Percentiles rank a stretch among this genome's conserved stretches.
Conservation (phyloP, 352 stramenopile species). For the Pythium grandisporangium region DNA sequence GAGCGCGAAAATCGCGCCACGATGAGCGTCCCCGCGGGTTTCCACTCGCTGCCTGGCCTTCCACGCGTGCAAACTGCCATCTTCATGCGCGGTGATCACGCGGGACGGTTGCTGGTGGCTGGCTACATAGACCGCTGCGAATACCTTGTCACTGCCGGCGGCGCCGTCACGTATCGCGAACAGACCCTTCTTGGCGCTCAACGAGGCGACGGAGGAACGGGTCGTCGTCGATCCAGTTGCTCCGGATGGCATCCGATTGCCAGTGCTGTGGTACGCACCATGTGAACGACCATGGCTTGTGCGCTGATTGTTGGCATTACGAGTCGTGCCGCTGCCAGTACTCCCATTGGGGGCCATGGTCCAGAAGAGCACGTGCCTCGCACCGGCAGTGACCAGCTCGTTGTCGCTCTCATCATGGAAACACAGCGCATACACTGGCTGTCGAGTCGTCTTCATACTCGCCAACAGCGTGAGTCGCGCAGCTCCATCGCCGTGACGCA, state of each 20-base stretch:
- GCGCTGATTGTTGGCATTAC: too few species aligned
- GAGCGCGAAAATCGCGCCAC: conserved; percentile 32
- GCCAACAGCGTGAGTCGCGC: conserved; percentile 37
- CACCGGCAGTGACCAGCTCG: conserved; percentile 42
- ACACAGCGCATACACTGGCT: conserved; percentile 43
- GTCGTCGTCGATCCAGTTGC: too few species aligned
- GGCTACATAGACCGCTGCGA: conserved; percentile 12
- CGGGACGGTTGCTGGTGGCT: conserved; percentile 14
- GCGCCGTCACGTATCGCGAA: conserved; percentile 41
- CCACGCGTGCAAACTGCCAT: conserved; percentile 71
- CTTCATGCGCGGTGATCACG: conserved; percentile 50
- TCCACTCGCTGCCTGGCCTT: conserved; percentile 55
- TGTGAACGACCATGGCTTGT: background rate
- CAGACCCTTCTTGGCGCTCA: conserved; percentile 53
- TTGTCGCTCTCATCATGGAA: conserved; percentile 57
- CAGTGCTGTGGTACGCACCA: too few species aligned
- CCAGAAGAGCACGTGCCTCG: conserved; percentile 70
- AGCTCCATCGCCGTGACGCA: conserved; percentile 23
- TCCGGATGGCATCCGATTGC: too few species aligned
- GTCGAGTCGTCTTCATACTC: conserved; percentile 56
- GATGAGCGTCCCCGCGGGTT: conserved; percentile 32
- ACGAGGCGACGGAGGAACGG: too few species aligned
- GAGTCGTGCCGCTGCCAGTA: background rate
- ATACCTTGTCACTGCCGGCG: conserved; percentile 23
- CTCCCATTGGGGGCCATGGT: background rate